phyloP scores from a whole-genome alignment of 257 asterid species.

The Ilex asprella region DNA sequence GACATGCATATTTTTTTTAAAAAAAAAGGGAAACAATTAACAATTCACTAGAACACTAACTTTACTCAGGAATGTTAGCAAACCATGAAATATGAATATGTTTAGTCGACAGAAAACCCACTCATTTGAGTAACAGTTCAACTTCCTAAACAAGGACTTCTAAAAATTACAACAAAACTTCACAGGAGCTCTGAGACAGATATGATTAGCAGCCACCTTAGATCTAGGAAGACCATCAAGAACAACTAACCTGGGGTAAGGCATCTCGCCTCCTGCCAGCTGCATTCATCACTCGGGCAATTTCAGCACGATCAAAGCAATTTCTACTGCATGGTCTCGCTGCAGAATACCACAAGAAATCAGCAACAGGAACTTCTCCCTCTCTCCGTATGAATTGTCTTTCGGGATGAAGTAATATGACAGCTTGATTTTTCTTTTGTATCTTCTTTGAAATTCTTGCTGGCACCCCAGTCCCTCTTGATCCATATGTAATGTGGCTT shows the following conservation, averaged over 20 bases:
- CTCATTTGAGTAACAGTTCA: too few species aligned
- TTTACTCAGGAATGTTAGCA: too few species aligned
- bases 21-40: too few species aligned
- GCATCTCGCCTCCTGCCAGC: conserved; percentile 95
- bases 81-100: too few species aligned
- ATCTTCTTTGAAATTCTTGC: conserved; percentile 75
- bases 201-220: neutral
- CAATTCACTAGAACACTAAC: too few species aligned
- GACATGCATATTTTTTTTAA: too few species aligned
- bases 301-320: conserved; percentile 97
- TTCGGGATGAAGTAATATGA: conserved; percentile 73
- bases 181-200: neutral
- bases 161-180: neutral
- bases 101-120: too few species aligned
- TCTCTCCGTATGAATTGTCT: conserved; percentile 77
- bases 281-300: conserved; percentile 96
- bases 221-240: conserved; percentile 4
- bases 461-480: conserved; percentile 88
- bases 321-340: conserved; percentile 92
- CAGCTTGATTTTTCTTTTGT: conserved; percentile 72
- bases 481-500: conserved; percentile 69
- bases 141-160: neutral
- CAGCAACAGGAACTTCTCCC: conserved; percentile 93
- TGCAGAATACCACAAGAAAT: conserved; percentile 95
- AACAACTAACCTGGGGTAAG: conserved; percentile 73